phyloP scores from a whole-genome alignment of 2,329 filamentous ascomycete species.

The Teratosphaeria epicoccoides region DNA sequence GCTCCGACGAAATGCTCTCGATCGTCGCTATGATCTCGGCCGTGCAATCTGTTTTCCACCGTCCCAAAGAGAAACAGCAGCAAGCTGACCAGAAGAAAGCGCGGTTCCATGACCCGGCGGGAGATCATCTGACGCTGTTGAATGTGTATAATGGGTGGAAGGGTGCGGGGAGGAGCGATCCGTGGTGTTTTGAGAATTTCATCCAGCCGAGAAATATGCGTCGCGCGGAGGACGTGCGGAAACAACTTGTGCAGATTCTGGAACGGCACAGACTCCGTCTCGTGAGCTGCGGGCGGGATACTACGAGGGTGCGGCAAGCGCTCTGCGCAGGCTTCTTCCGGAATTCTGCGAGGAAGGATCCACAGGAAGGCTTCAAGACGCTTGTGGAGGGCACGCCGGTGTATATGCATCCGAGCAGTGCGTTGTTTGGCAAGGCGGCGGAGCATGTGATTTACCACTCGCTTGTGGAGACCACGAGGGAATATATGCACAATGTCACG shows the following conservation, averaged over 20 bases:
- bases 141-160: constrained; percentile 99
- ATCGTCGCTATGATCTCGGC: constrained; percentile 87
- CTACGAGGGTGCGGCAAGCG: constrained; percentile 74
- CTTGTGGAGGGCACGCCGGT: constrained; percentile 91
- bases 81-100: constrained; percentile 96
- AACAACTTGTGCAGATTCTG: constrained; percentile 90
- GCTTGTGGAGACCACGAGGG: constrained; percentile 84
- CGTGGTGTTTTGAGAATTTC: constrained; percentile 98
- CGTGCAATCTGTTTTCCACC: constrained; percentile 78
- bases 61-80: constrained; percentile 92
- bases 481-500: constrained; percentile 95
- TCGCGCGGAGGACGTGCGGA: constrained; percentile 80
- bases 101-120: constrained; percentile 91
- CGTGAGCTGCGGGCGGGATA: constrained; percentile 76
- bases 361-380: constrained; percentile 94
- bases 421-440: constrained; percentile 87
- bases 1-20: constrained; percentile 85
- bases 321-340: constrained; percentile 93
- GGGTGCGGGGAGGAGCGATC: constrained; percentile 63
- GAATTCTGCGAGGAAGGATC: constrained; percentile 88
- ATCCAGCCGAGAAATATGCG: constrained; percentile 85
- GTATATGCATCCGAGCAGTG: constrained; percentile 83
- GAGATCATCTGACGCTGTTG: constrained; percentile 86
- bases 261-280: constrained; percentile 76
- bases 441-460: constrained; percentile 95